Conservation (phyloP, 1,284 basidiomycete species). For the Golubevia pallescens region DNA sequence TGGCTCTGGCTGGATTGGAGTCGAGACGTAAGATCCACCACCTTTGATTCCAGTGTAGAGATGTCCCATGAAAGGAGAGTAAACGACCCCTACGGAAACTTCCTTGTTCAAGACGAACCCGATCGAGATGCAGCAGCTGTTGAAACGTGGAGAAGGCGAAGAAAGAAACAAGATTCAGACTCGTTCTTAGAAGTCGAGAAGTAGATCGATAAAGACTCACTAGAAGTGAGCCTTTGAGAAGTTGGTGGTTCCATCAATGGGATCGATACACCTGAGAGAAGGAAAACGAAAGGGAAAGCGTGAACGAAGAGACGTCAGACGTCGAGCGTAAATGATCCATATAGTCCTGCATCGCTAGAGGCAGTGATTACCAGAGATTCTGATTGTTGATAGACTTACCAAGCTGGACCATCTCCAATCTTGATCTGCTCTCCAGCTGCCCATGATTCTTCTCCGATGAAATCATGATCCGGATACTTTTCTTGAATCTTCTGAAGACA, state of each 20-base stretch:
- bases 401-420: slow-evolving; percentile 17
- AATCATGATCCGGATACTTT: slow-evolving; percentile 36
- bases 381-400: not conserved
- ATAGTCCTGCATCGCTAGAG: slow-evolving; percentile 13
- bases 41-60: slow-evolving; percentile 40
- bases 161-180: not conserved
- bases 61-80: slow-evolving; percentile 37
- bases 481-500: slow-evolving; percentile 32
- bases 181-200: not conserved
- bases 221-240: slow-evolving; percentile 28
- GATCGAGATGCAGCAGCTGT: slow-evolving; percentile 42
- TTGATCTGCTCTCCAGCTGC: slow-evolving; percentile 41
- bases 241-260: slow-evolving; percentile 57
- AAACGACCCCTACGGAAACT: slow-evolving; percentile 49
- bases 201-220: not conserved
- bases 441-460: slow-evolving; percentile 58
- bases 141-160: not conserved
- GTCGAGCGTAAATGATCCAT: slow-evolving; percentile 61
- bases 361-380: not conserved
- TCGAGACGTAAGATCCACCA: slow-evolving; percentile 28
- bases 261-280: not conserved
- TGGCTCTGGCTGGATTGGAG: slow-evolving; percentile 17
- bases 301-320: slow-evolving; percentile 9
- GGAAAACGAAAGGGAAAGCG: too few relatives aligned
- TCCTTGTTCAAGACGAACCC: slow-evolving; percentile 31